Percentiles rank a stretch among this genome's conserved stretches.
Evolutionary conservation across 345 rosid genomes (phyloP).

Genomic region (Euclidium syriacum): DNA sequence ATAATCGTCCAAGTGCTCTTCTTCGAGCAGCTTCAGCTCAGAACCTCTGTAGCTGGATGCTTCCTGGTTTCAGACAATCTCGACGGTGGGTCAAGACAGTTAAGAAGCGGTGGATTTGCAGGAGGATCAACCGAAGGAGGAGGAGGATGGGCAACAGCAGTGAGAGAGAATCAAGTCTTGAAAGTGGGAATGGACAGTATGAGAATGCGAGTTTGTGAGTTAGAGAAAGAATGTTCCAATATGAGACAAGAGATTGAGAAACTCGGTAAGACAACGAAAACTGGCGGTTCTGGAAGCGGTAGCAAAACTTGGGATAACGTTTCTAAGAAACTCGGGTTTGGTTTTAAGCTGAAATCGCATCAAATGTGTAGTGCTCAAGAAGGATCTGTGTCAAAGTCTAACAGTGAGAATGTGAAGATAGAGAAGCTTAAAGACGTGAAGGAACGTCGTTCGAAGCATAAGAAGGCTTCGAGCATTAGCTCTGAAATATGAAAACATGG

Average conservation of each 20-base stretch:
- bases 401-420: conserved; percentile 39
- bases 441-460: conserved; percentile 53
- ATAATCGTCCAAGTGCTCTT: conserved; percentile 88
- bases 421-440: conserved; percentile 59
- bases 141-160: conserved; percentile 78
- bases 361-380: conserved; percentile 98
- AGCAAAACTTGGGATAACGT: conserved; percentile 53
- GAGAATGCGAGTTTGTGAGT: conserved; percentile 89
- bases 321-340: conserved; percentile 72
- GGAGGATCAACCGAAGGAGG: conserved; percentile 73
- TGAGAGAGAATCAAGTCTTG: conserved; percentile 90
- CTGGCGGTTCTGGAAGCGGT: conserved; percentile 20
- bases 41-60: conserved; percentile 96
- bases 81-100: conserved; percentile 71
- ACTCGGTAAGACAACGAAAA: conserved; percentile 41
- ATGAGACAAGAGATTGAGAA: conserved; percentile 96
- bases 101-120: conserved; percentile 71
- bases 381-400: conserved; percentile 72
- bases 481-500: conserved; percentile 33
- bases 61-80: conserved; percentile 91
- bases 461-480: conserved; percentile 43
- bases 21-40: conserved; percentile 99
- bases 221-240: conserved; percentile 70
- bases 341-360: conserved; percentile 56
- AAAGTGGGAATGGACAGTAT: conserved; percentile 97